Evolutionary conservation across 176 grass and related monocot species (phyloP).

Genomic region (Canna indica): DNA sequence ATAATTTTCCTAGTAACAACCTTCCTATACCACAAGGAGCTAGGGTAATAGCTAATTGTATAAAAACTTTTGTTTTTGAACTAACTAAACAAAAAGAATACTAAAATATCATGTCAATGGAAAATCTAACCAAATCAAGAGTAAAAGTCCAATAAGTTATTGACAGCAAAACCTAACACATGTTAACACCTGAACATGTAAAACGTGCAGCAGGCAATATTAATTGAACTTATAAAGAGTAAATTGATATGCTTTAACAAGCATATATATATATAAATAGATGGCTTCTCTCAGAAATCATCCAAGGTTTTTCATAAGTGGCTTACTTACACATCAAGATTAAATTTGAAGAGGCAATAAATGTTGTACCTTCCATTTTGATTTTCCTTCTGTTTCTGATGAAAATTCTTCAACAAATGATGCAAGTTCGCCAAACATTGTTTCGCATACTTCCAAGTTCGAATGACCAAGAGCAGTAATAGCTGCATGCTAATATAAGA

Average conservation of each 20-base stretch:
- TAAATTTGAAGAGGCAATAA: constrained; percentile 1
- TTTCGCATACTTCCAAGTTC: constrained; percentile 82
- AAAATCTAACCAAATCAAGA: neutral
- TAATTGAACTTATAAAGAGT: neutral
- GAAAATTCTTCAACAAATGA: constrained; percentile 81
- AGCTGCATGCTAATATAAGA: constrained; percentile 60
- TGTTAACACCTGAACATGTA: no score
- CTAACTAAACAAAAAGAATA: neutral
- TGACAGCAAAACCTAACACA: neutral
- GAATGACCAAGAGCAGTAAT: constrained; percentile 83
- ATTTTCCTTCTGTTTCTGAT: constrained; percentile 82
- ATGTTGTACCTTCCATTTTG: constrained; percentile 87
- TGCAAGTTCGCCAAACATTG: constrained; percentile 86
- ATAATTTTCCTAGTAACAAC: neutral
- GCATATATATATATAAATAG: neutral
- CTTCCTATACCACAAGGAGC: neutral
- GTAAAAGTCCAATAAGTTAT: neutral
- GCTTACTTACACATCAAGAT: constrained; percentile 12
- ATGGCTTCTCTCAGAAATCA: neutral
- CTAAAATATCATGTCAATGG: neutral
- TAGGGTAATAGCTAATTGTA: neutral
- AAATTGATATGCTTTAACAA: neutral
- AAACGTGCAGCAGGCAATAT: neutral
- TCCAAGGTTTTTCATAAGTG: neutral
- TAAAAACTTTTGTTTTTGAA: neutral